Conservation (phyloP, 2,329 filamentous ascomycete genomes). For the Ambrosiella beaveri region DNA sequence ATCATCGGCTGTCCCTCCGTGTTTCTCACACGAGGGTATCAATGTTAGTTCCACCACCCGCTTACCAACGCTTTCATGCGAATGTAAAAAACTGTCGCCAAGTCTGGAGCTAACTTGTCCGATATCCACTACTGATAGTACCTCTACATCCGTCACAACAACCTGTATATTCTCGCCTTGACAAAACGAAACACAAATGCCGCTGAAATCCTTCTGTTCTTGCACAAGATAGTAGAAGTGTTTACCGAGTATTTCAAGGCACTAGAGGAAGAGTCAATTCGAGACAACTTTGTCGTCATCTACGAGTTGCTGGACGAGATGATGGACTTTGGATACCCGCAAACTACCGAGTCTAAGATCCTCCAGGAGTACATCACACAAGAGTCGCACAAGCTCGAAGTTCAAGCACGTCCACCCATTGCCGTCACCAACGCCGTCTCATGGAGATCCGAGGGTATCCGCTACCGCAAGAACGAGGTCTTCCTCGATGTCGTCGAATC, state of each 20-base stretch:
- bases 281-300: slow-evolving; percentile 98
- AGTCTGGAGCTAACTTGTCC: background rate
- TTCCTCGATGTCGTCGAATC: slow-evolving; percentile 96
- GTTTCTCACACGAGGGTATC: slow-evolving; percentile 96
- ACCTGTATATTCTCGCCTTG: slow-evolving; percentile 91
- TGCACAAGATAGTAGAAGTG: slow-evolving; percentile 95
- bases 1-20: slow-evolving; percentile 88
- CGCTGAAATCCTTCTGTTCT: slow-evolving; percentile 91
- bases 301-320: slow-evolving; percentile 98
- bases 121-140: slow-evolving; percentile 40
- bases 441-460: slow-evolving; percentile 93
- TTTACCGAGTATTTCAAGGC: slow-evolving; percentile 99
- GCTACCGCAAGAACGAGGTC: slow-evolving; percentile 98
- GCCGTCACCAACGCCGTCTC: slow-evolving; percentile 96
- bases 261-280: slow-evolving; percentile 93
- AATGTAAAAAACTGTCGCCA: background rate
- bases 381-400: slow-evolving; percentile 95
- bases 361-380: slow-evolving; percentile 98
- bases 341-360: slow-evolving; percentile 97
- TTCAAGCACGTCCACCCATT: slow-evolving; percentile 89
- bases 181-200: slow-evolving; percentile 99
- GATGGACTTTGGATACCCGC: slow-evolving; percentile 99
- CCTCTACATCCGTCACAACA: slow-evolving; percentile 98
- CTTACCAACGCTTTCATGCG: background rate
- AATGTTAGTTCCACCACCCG: slow-evolving; percentile 47